Evolutionary conservation across 1,284 basidiomycete genomes (phyloP).

Genomic region (Rhodotorula sp.): DNA sequence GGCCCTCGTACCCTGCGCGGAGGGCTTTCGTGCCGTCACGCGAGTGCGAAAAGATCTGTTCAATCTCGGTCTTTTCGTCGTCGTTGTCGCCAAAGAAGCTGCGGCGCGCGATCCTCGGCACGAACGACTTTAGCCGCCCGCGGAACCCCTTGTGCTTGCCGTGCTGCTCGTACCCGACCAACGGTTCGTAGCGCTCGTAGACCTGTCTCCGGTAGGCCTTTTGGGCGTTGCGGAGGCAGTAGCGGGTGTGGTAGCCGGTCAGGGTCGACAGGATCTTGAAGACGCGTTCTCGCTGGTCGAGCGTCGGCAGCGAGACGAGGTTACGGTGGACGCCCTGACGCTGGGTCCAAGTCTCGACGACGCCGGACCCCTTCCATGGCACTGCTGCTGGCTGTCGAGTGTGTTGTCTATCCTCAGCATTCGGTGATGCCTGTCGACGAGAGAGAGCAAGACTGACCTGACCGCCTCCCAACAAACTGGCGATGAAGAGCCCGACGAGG

Average conservation of each 20-base stretch:
- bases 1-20: slow-evolving; percentile 53
- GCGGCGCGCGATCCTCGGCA: slow-evolving; percentile 35
- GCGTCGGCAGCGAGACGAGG: slow-evolving; percentile 41
- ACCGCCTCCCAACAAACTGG: slow-evolving; percentile 25
- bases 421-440: background rate
- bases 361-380: slow-evolving; percentile 33
- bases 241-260: slow-evolving; percentile 81
- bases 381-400: slow-evolving; percentile 12
- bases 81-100: slow-evolving; percentile 31
- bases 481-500: slow-evolving; percentile 35
- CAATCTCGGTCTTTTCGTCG: slow-evolving; percentile 48
- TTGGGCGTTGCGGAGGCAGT: slow-evolving; percentile 80
- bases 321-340: slow-evolving; percentile 36
- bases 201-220: slow-evolving; percentile 79
- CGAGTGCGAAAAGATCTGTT: slow-evolving; percentile 43
- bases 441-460: slow-evolving; percentile 15
- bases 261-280: slow-evolving; percentile 80
- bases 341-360: slow-evolving; percentile 35
- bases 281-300: slow-evolving; percentile 74
- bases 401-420: background rate
- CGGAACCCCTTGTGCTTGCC: slow-evolving; percentile 26
- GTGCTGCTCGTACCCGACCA: slow-evolving; percentile 68
- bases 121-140: slow-evolving; percentile 32
- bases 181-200: slow-evolving; percentile 72
- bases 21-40: slow-evolving; percentile 28